Base-by-base conservation (phyloP, 768 basidiomycete species). In the Lactifluus echinatus region DNA sequence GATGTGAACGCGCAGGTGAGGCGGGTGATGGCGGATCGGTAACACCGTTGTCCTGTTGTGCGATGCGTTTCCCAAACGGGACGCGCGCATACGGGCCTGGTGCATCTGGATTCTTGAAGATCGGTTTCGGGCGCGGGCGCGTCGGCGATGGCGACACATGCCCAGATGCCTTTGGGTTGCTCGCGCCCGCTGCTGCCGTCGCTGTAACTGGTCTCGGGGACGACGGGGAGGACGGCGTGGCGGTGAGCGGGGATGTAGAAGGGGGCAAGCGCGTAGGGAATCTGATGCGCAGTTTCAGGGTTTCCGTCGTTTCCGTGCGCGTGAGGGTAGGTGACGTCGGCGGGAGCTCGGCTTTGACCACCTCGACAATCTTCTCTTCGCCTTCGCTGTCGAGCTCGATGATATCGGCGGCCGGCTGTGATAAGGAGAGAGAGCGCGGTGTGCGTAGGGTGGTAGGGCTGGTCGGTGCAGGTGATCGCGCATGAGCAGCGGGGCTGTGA, bases 371-470 rank as follows among this genome's bases (percentile, higher is more conserved):
- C 17, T 31, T 28, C 42, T 59, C 57, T 26, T 59, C 57, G 47
- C 57, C 57, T 6, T 59, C 57, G 42, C 47, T 59, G 47, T 59
- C 57, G 11, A 59, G 57, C 42, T 59, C 57, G 40, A 59, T 59
- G 42, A 59, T 8, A 2, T 59, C 57, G 10, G 52, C 11, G n/a
- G n/a, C n/a, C 1, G 21, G 39, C 17, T 23, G 52, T 23, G 57
- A 12, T 11, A 14, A 19, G 3, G 47, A 10, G 33, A 5, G 19
- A 46, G 14, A 21, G 7, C 19, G 46, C 15, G 19, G 51, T 23
- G 45, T n/a, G 21, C 40, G 31, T 4, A 17, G 33, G 17, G 26
- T 21, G 15, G 21, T 43, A 2, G 53, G 31, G 12, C 24, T 59
- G 7, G 39, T 19, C 11, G 57, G 40, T 12, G 17, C 24, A 19